Conservation (phyloP, 192 early-diverging fungal species). For the Backusella tarrabulga region DNA sequence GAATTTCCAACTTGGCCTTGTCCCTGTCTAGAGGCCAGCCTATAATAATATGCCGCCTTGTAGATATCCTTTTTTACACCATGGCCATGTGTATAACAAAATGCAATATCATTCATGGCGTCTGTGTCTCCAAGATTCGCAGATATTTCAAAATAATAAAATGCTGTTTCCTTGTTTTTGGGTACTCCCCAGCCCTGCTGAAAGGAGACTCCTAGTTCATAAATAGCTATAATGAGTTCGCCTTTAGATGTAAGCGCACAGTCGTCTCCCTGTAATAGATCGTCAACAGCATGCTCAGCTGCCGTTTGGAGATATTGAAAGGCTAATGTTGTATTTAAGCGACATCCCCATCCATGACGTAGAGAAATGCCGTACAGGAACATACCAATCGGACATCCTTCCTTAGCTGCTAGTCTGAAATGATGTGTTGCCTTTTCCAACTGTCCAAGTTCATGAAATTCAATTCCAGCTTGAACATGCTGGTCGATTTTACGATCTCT, state of each 20-base stretch:
- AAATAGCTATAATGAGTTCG: conserved; percentile 78
- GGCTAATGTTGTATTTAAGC: conserved; percentile 37
- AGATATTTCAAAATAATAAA: conserved; percentile 78
- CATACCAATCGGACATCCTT: conserved; percentile 68
- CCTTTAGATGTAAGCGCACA: conserved; percentile 57
- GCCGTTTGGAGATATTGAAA: conserved; percentile 74
- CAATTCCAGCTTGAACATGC: conserved; percentile 65
- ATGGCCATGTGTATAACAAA: conserved; percentile 70
- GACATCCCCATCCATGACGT: conserved; percentile 79
- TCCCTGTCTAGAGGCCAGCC: conserved; percentile 70
- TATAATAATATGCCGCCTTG: conserved; percentile 75
- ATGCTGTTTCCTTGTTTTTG: conserved; percentile 71
- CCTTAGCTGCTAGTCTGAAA: conserved; percentile 69
- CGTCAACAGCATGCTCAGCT: conserved; percentile 67
- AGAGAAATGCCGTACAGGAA: conserved; percentile 78
- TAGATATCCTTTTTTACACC: conserved; percentile 72
- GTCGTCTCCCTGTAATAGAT: conserved; percentile 43
- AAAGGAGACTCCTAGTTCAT: conserved; percentile 78
- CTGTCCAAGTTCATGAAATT: conserved; percentile 72
- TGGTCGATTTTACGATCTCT: conserved; percentile 5
- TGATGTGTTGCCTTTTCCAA: conserved; percentile 70
- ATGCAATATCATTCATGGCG: conserved; percentile 66
- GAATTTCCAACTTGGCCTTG: conserved; percentile 72
- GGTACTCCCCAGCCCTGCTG: conserved; percentile 80
- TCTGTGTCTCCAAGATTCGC: conserved; percentile 77